Percentiles rank a stretch among this genome's conserved stretches.
Conservation (phyloP, 768 basidiomycete species). For the Neoboletus brunneissimus region DNA sequence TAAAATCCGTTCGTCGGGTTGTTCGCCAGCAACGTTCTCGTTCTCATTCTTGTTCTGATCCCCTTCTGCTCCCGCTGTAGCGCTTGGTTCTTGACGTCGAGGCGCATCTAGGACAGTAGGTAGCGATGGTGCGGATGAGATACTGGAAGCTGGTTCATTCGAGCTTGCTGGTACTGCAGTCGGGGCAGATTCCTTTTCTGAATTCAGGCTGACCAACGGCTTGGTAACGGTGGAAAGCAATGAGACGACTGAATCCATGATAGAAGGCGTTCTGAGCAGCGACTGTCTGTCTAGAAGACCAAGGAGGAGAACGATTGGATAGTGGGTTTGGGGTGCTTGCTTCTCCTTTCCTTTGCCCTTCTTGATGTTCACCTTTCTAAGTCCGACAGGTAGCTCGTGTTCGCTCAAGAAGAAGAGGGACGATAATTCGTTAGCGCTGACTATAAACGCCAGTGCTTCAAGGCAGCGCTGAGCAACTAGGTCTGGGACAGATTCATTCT, state of each 20-base stretch:
- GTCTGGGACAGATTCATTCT: constrained; percentile 84
- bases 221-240: constrained; percentile 87
- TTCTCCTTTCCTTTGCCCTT: constrained; percentile 98
- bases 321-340: constrained; percentile 74
- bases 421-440: constrained; percentile 77
- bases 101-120: constrained; percentile 10
- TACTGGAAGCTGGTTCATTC: constrained; percentile 10
- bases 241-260: constrained; percentile 90
- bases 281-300: constrained; percentile 84
- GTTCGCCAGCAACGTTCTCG: constrained; percentile 17
- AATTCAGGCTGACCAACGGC: constrained; percentile 68
- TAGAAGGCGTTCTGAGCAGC: constrained; percentile 80
- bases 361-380: constrained; percentile 64
- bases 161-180: constrained; percentile 20
- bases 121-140: constrained; percentile 1
- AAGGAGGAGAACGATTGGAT: constrained; percentile 87
- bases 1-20: constrained; percentile 43
- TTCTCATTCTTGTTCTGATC: constrained; percentile 26
- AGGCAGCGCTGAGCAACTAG: constrained; percentile 92
- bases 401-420: constrained; percentile 95
- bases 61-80: constrained; percentile 11
- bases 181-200: constrained; percentile 36
- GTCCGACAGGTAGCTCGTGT: constrained; percentile 82
- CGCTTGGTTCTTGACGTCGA: constrained; percentile 14
- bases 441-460: constrained; percentile 86